phyloP scores from a whole-genome alignment of 768 basidiomycete genomes.

The Psilocybe sp. region DNA sequence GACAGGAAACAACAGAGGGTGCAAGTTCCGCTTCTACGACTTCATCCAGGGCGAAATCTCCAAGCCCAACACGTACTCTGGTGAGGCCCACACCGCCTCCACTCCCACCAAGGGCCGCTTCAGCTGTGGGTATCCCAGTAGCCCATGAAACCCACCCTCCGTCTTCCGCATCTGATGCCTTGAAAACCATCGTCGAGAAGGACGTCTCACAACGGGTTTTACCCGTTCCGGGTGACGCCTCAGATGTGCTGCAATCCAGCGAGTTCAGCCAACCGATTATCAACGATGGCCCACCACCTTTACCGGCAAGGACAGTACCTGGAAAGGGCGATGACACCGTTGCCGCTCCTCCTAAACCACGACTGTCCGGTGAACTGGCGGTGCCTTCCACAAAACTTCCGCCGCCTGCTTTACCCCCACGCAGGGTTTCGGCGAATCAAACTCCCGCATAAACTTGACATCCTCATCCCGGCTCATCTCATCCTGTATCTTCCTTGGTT shows the following conservation, averaged over 20 bases:
- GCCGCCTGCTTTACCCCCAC: no score
- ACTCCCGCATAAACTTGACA: no score
- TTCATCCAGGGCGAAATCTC: background rate
- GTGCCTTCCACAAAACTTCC: no score
- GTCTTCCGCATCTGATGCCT: conserved; percentile 48
- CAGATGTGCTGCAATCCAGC: background rate
- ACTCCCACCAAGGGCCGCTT: conserved; percentile 43
- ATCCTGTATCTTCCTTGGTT: no score
- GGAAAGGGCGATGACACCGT: no score
- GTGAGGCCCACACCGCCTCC: conserved; percentile 34
- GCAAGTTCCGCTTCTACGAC: background rate
- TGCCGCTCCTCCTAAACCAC: no score
- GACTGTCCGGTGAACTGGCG: no score
- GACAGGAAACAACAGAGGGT: background rate
- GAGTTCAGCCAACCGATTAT: background rate
- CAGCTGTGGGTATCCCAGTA: conserved; percentile 21
- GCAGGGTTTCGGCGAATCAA: no score
- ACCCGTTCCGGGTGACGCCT: no score
- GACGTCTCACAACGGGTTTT: conserved; percentile 25
- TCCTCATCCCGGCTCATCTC: no score
- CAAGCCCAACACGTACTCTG: background rate
- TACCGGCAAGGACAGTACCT: no score
- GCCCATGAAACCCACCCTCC: conserved; percentile 5
- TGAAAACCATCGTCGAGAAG: conserved; percentile 54
- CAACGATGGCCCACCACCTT: no score